phyloP scores from a whole-genome alignment of 2,329 filamentous ascomycete species.

The Monosporascus cannonballus region DNA sequence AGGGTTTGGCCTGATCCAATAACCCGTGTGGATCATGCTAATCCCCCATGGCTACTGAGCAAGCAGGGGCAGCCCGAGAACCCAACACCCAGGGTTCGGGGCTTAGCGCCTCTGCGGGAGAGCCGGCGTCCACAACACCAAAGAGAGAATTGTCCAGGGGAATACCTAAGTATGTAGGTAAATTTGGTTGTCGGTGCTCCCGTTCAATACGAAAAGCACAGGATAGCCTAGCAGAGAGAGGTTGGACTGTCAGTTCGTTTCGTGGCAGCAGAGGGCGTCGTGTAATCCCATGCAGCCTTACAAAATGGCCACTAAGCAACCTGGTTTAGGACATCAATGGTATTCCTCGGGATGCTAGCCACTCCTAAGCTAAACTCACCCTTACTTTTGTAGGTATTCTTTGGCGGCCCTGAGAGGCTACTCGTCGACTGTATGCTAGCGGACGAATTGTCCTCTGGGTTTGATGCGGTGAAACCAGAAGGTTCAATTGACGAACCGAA shows the following conservation, averaged over 20 bases:
- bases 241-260: background rate
- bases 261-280: background rate
- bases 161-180: no score
- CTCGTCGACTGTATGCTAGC: no score
- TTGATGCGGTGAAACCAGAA: slow-evolving; percentile 12
- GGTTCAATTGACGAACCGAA: slow-evolving; percentile 2
- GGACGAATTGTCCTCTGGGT: background rate
- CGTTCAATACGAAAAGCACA: background rate
- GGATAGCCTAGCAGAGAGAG: background rate
- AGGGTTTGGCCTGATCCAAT: background rate
- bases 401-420: background rate
- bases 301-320: background rate
- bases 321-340: background rate
- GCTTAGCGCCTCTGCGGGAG: no score
- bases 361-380: slow-evolving; percentile 4
- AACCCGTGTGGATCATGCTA: no score
- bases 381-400: background rate
- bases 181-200: background rate
- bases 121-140: no score
- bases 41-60: background rate
- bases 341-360: slow-evolving; percentile 4
- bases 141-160: background rate
- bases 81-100: no score
- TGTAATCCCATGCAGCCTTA: background rate
- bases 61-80: background rate